phyloP scores from a whole-genome alignment of 805 yeast genomes.

The Kockiozyma suomiensis region DNA sequence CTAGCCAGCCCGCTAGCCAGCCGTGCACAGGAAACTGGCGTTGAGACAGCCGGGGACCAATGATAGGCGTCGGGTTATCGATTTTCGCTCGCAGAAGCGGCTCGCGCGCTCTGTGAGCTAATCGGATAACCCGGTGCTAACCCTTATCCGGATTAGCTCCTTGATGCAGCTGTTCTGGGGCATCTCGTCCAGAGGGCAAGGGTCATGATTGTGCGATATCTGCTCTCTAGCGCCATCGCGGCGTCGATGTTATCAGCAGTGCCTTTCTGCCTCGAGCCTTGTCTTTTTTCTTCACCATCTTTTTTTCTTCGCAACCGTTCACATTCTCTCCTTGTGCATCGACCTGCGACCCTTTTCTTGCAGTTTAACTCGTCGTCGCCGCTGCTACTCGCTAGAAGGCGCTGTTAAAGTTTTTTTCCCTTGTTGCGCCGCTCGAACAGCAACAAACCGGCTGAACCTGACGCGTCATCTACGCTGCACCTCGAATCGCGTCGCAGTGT shows the following conservation, averaged over 20 bases:
- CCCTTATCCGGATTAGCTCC: background rate
- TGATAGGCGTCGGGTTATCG: slow-evolving; percentile 13
- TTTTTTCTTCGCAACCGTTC: background rate
- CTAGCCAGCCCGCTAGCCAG: no score
- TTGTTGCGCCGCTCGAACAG: background rate
- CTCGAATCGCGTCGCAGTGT: no score
- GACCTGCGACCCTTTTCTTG: background rate
- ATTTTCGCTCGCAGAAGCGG: slow-evolving; percentile 1
- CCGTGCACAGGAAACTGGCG: no score
- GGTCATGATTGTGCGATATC: background rate
- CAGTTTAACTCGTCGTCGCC: no score
- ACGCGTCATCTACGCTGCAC: no score
- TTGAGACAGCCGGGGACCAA: background rate
- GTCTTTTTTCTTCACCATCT: background rate
- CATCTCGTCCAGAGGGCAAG: background rate
- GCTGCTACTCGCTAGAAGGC: background rate
- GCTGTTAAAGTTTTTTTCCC: background rate
- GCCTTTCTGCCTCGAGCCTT: background rate
- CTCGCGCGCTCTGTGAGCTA: background rate
- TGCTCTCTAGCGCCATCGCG: background rate
- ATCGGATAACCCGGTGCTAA: slow-evolving; percentile 14
- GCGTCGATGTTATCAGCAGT: slow-evolving; percentile 12
- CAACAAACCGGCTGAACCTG: no score
- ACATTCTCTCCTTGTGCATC: background rate
- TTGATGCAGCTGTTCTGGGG: background rate